Conservation (phyloP, 139 green algal species). For the Chloropicon primus region DNA sequence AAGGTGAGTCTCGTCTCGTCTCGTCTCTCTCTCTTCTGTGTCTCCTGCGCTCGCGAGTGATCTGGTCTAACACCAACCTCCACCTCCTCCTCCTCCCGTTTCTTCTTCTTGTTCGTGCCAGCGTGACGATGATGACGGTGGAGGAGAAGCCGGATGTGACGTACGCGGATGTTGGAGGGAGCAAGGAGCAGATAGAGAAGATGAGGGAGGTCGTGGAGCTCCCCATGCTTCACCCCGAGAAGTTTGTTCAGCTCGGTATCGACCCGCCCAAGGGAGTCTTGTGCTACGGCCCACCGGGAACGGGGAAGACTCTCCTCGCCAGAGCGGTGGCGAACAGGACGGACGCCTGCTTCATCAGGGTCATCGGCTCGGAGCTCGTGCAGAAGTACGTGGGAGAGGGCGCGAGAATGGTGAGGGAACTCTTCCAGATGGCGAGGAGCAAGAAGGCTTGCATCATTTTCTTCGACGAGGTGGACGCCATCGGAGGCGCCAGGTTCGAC, state of each 20-base stretch:
- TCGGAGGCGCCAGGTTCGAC: constrained; percentile 90
- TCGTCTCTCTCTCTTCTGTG: neutral
- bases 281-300: constrained; percentile 83
- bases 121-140: constrained; percentile 99
- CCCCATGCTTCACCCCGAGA: constrained; percentile 95
- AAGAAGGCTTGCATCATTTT: constrained; percentile 99
- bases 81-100: neutral
- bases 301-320: constrained; percentile 93
- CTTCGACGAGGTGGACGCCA: constrained; percentile 96
- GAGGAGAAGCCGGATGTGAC: constrained; percentile 94
- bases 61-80: neutral
- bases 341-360: constrained; percentile 97
- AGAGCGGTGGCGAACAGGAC: constrained; percentile 94
- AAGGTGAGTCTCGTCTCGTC: constrained; percentile 10
- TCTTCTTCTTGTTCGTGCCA: neutral
- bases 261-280: constrained; percentile 97
- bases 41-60: neutral
- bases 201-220: constrained; percentile 89
- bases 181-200: constrained; percentile 96
- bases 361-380: constrained; percentile 96
- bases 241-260: constrained; percentile 94
- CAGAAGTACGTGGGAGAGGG: constrained; percentile 99
- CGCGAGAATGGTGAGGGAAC: constrained; percentile 89
- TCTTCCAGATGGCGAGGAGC: constrained; percentile 91
- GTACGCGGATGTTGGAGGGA: constrained; percentile 75